These are phyloP conservation scores for Gastrolobium bilobum DNA, from an alignment of 306 rosid species.

Conservation along the genomic window DNA sequence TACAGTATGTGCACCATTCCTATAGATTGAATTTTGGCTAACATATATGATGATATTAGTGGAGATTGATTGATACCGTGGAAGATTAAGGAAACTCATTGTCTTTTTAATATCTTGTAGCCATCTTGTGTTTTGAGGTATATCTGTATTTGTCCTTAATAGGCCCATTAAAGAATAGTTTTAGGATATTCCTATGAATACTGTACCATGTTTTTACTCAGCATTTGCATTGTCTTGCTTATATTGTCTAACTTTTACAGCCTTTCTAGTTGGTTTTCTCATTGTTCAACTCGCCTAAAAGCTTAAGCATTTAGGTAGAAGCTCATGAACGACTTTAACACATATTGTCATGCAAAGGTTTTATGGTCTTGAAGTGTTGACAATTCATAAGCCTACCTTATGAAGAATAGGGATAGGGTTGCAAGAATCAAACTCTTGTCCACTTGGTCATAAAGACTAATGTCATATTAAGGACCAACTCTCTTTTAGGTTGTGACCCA, in stretches of 20 bases:
- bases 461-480: neutral
- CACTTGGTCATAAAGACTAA: neutral
- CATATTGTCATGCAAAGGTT: neutral
- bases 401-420: no score
- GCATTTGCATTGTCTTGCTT: conserved; percentile 1
- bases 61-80: neutral
- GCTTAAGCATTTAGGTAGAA: no score
- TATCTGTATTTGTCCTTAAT: neutral
- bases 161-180: neutral
- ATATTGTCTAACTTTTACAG: neutral
- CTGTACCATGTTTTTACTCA: neutral
- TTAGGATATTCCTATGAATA: conserved; percentile 1
- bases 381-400: neutral
- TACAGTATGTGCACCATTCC: conserved; percentile 19
- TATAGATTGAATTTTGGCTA: conserved; percentile 38
- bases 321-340: no score
- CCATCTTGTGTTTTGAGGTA: conserved; percentile 8
- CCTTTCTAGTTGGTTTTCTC: conserved; percentile 4
- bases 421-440: neutral
- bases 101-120: conserved; percentile 5
- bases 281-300: neutral
- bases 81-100: conserved; percentile 3
- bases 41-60: conserved; percentile 1
- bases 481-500: neutral
- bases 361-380: neutral